Percentiles rank a stretch among this genome's conserved stretches.
phyloP scores from a whole-genome alignment of 148 eudicot genomes.

The Amaranthus cruentus region DNA sequence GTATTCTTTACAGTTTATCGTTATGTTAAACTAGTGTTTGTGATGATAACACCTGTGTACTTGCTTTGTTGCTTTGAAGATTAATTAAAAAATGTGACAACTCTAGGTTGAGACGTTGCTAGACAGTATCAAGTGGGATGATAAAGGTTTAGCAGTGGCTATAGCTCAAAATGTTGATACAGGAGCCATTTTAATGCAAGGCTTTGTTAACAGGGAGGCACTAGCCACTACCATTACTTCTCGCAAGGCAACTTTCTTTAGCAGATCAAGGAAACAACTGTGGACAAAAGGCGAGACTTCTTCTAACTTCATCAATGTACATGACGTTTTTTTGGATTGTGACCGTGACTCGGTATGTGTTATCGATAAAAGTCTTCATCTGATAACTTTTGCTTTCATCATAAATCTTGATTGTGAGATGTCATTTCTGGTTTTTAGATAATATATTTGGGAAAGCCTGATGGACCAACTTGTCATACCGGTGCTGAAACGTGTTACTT shows the following conservation, averaged over 20 bases:
- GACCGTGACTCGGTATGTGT: conserved; percentile 84
- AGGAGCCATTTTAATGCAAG: conserved; percentile 97
- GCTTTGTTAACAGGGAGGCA: conserved; percentile 86
- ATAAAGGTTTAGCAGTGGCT: conserved; percentile 98
- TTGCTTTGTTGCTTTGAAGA: neutral
- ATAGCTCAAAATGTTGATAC: conserved; percentile 97
- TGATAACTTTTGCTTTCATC: neutral
- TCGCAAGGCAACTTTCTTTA: conserved; percentile 86
- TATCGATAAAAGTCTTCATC: neutral
- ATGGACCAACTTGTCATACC: conserved; percentile 93
- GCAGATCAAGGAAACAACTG: conserved; percentile 75
- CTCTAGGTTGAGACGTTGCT: conserved; percentile 72
- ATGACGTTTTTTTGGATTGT: conserved; percentile 77
- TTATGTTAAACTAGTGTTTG: neutral
- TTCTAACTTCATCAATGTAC: conserved; percentile 79
- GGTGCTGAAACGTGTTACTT: conserved; percentile 96
- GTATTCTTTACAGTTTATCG: neutral
- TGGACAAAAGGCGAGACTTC: conserved; percentile 98
- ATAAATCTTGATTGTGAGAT: neutral
- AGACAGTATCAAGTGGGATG: conserved; percentile 96
- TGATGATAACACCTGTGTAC: neutral
- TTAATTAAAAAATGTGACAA: conserved; percentile 29
- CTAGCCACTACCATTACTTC: conserved; percentile 72
- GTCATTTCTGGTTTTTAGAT: conserved; percentile 35
- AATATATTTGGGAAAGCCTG: conserved; percentile 88